These are phyloP conservation scores for Podaxis sp. DNA, from an alignment of 768 basidiomycete species.

Conservation along the genomic window DNA sequence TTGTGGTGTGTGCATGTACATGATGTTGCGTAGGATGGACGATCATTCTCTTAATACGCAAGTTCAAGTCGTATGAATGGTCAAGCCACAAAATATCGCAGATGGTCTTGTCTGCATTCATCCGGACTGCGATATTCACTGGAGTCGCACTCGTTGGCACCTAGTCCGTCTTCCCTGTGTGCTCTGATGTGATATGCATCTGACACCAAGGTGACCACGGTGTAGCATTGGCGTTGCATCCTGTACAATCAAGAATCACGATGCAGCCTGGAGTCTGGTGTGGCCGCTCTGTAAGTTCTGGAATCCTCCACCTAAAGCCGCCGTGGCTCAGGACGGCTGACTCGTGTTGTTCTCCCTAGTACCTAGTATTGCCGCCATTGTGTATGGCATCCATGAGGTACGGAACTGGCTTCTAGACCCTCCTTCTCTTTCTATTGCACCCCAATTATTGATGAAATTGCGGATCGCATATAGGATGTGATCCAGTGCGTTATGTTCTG, in stretches of 20 bases:
- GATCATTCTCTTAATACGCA: neutral
- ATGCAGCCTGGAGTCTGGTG: constrained; percentile 7
- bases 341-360: neutral
- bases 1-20: neutral
- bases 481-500: neutral
- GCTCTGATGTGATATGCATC: neutral
- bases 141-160: constrained; percentile 1
- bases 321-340: neutral
- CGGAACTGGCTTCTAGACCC: neutral
- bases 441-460: neutral
- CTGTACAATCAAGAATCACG: neutral
- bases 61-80: constrained; percentile 5
- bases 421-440: neutral
- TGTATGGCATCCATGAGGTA: constrained; percentile 9
- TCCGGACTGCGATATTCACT: constrained; percentile 2
- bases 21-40: neutral
- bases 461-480: neutral
- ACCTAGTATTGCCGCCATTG: constrained; percentile 7
- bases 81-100: constrained; percentile 5
- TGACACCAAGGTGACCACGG: neutral
- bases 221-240: neutral
- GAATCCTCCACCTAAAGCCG: neutral
- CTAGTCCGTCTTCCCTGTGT: neutral
- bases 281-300: neutral
- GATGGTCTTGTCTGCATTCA: constrained; percentile 10